phyloP scores from a whole-genome alignment of 148 eudicot genomes.

The Silene uniflora region DNA sequence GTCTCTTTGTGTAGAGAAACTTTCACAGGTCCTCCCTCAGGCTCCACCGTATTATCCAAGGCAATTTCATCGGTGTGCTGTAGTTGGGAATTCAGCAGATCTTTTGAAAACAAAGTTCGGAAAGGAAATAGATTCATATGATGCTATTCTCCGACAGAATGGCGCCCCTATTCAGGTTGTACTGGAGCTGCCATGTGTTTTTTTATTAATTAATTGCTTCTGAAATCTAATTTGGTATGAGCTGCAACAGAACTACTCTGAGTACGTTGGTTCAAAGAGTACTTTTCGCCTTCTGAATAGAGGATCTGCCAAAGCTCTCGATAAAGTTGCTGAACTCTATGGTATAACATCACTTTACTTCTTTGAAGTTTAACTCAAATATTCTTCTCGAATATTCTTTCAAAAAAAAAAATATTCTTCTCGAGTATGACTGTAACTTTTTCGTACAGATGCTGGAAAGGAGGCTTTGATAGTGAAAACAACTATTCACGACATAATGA shows the following conservation, averaged over 20 bases:
- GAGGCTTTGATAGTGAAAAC: slow-evolving; percentile 89
- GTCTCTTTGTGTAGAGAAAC: slow-evolving; percentile 90
- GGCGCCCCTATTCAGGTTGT: slow-evolving; percentile 95
- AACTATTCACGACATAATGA: slow-evolving; percentile 97
- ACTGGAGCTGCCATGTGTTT: slow-evolving; percentile 9
- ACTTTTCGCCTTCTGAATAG: slow-evolving; percentile 96
- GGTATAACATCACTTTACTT: slow-evolving; percentile 43
- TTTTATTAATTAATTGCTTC: neutral
- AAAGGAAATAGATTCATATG: slow-evolving; percentile 82
- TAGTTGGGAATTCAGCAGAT: slow-evolving; percentile 96
- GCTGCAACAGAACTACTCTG: slow-evolving; percentile 68
- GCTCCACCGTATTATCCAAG: slow-evolving; percentile 80
- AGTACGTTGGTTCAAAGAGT: slow-evolving; percentile 86
- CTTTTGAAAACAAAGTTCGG: slow-evolving; percentile 90
- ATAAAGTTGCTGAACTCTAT: slow-evolving; percentile 96
- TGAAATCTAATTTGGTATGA: slow-evolving; percentile 5
- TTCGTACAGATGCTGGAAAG: slow-evolving; percentile 77
- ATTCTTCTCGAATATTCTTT: slow-evolving; percentile 3
- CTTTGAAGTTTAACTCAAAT: slow-evolving; percentile 10
- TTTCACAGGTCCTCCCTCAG: slow-evolving; percentile 81
- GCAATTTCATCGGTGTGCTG: slow-evolving; percentile 82
- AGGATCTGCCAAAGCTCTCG: slow-evolving; percentile 99
- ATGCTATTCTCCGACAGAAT: slow-evolving; percentile 81
- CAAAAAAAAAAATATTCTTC: neutral
- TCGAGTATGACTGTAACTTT: slow-evolving; percentile 12